These are phyloP conservation scores for Coelastrella sp. DNA, from an alignment of 139 green algal species.

Conservation along the genomic window DNA sequence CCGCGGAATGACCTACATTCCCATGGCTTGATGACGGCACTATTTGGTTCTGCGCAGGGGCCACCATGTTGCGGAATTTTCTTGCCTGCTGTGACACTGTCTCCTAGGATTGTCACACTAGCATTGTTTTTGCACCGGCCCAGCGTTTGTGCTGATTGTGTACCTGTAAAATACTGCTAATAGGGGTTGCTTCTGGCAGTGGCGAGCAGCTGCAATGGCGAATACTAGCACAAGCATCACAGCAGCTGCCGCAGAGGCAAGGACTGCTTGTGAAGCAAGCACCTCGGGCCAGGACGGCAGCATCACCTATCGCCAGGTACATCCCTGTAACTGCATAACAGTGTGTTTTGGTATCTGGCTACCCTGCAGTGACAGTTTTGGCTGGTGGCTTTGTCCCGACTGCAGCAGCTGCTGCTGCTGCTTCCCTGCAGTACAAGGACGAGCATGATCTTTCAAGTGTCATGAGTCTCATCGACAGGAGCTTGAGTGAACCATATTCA, in stretches of 20 bases:
- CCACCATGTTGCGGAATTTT: too few relatives aligned
- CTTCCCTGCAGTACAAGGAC: constrained; percentile 76
- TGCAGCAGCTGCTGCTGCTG: background rate
- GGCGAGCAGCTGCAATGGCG: background rate
- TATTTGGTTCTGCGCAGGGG: too few relatives aligned
- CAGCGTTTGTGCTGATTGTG: too few relatives aligned
- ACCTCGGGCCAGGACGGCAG: background rate
- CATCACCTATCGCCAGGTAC: constrained; percentile 51
- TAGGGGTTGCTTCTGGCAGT: background rate
- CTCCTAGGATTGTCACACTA: too few relatives aligned
- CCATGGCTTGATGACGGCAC: too few relatives aligned
- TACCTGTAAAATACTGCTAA: background rate
- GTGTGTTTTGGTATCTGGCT: background rate
- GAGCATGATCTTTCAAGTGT: constrained; percentile 90
- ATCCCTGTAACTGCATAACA: background rate
- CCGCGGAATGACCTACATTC: too few relatives aligned
- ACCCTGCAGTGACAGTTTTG: background rate
- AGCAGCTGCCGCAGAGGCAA: constrained; percentile 25
- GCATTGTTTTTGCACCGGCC: too few relatives aligned
- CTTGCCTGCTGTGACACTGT: too few relatives aligned
- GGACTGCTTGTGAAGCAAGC: background rate
- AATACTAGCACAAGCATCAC: background rate
- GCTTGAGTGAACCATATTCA: constrained; percentile 98
- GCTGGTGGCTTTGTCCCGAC: background rate
- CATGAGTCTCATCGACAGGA: constrained; percentile 93